These are phyloP conservation scores for Scutellaria barbata DNA, from an alignment of 257 asterid genomes.

Conservation along the genomic window DNA sequence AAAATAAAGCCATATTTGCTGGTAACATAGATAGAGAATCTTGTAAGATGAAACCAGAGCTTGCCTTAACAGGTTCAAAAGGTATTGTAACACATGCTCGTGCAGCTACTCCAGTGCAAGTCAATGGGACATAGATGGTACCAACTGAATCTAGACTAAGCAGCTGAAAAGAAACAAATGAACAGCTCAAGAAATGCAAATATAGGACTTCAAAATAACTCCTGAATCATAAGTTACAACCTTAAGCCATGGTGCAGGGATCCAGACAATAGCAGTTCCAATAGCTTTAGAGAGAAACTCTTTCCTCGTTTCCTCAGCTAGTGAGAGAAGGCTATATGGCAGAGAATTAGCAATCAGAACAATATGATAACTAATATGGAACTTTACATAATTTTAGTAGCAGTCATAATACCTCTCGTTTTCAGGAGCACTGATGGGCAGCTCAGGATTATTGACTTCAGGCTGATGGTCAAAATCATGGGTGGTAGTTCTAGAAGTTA, in stretches of 20 bases:
- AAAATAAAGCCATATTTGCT: slow-evolving; percentile 19
- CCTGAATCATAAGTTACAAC: slow-evolving; percentile 29
- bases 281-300: slow-evolving; percentile 54
- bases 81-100: slow-evolving; percentile 45
- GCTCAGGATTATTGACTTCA: slow-evolving; percentile 40
- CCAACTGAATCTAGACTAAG: slow-evolving; percentile 31
- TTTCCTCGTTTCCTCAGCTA: slow-evolving; percentile 49
- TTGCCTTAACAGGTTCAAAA: slow-evolving; percentile 51
- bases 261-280: slow-evolving; percentile 53
- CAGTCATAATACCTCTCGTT: slow-evolving; percentile 35
- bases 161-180: slow-evolving; percentile 41
- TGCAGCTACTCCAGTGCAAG: slow-evolving; percentile 55
- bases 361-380: slow-evolving; percentile 7
- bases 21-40: slow-evolving; percentile 6
- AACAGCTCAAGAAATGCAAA: slow-evolving; percentile 31
- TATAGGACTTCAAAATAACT: slow-evolving; percentile 23
- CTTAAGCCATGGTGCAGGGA: slow-evolving; percentile 43
- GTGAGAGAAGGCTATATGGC: slow-evolving; percentile 41
- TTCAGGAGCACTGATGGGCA: slow-evolving; percentile 32
- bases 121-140: slow-evolving; percentile 37
- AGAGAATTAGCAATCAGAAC: slow-evolving; percentile 25
- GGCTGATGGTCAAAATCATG: slow-evolving; percentile 30
- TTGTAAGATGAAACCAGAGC: slow-evolving; percentile 21
- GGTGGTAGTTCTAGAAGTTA: slow-evolving; percentile 34
- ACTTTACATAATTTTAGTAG: not conserved